Base-by-base conservation (phyloP, 305 asterid genomes). In the Fraxinus platypoda region DNA sequence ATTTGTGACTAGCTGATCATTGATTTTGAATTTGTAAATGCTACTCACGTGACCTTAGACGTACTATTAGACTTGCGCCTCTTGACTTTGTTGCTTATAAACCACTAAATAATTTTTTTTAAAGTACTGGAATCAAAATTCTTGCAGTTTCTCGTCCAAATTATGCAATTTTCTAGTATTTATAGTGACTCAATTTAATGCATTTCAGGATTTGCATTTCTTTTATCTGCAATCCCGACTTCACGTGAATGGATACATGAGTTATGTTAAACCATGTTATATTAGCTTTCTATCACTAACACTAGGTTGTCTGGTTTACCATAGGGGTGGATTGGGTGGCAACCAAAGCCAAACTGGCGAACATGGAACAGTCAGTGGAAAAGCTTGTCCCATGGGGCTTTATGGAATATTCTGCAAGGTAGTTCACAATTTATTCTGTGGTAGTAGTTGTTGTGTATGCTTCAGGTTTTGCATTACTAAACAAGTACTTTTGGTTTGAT, bases 341-440 rank as follows among this genome's bases (percentile, higher is more conserved):
- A 85, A 84, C 76, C 88, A 88, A 86, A 91, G 92, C 79, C 80
- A 86, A 68, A 81, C 83, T 86, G 99, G 99, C 23, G 98, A 88
- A 83, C 88, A 86, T 85, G 99, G 99, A 81, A 89, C 97, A 8
- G 80, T 97, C 87, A 93, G 94, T 78, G 99, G 98, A 81, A 95
- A 90, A 91, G 92, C 97, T 74, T 97, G 99, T 81, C 99, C 99
- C 19, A 90, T 83, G 87, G 99, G 99, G 78, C 98, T 97, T 78
- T 95, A 92, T 88, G 99, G 99, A 80, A 90, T 78, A 82, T 97
- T 92, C 82, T 97, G 99, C 68, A 90, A 92, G 98, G 98, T 95
- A 89, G 74, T 77, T 75, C 21, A 64, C 21, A 9, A n/a, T 83
- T 81, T 68, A 81, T 70, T 71, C 35, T 1, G 78, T 74, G 9